Evolutionary conservation across 2,329 filamentous ascomycete genomes (phyloP).

Genomic region (Monosporascus sp.): DNA sequence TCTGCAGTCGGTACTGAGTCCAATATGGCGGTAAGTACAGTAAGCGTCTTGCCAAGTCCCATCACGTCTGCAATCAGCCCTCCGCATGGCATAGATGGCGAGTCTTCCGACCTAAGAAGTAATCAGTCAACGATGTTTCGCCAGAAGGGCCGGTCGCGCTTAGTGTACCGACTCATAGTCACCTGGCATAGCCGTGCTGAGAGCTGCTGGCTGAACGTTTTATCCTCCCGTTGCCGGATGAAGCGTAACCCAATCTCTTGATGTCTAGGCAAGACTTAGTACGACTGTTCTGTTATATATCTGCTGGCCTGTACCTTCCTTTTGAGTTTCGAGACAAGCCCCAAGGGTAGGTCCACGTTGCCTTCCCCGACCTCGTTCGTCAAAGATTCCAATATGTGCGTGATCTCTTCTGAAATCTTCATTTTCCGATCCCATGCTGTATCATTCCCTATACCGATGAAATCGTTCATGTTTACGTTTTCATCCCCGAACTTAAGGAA

Average conservation of each 20-base stretch:
- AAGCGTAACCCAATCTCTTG: conserved; percentile 1
- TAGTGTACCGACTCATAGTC: background rate
- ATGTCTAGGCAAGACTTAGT: background rate
- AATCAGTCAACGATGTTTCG: background rate
- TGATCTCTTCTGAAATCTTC: conserved; percentile 2
- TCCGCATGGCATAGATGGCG: background rate
- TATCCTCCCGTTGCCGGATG: background rate
- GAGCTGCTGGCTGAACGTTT: background rate
- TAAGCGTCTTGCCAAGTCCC: conserved; percentile 12
- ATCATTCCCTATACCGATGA: background rate
- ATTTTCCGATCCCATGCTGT: background rate
- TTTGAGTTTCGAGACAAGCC: background rate
- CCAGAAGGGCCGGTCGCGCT: too few species aligned
- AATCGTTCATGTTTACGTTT: background rate
- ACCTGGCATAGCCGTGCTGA: background rate
- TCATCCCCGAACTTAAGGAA: background rate
- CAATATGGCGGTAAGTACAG: conserved; percentile 5
- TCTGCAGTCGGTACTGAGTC: background rate
- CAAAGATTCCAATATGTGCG: conserved; percentile 1
- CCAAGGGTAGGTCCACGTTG: background rate
- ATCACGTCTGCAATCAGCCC: conserved; percentile 5
- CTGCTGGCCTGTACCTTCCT: background rate
- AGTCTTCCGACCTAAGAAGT: background rate
- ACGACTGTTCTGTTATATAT: background rate
- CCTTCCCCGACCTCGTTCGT: background rate